Evolutionary conservation across 305 asterid species (phyloP).

Genomic region (Fraxinus greggii): DNA sequence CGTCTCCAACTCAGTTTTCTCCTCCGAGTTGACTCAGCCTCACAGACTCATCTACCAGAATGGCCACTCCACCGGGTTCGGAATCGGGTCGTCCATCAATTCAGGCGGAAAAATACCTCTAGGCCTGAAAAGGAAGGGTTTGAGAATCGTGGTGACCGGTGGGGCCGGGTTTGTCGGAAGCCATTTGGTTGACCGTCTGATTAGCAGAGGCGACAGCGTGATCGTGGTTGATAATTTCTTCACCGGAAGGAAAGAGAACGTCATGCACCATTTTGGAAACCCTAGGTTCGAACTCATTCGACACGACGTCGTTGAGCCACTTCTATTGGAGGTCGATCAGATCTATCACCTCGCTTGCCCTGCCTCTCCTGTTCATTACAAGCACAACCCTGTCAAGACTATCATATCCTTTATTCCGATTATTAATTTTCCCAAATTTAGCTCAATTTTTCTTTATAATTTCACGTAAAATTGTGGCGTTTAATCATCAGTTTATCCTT

Average conservation of each 20-base stretch:
- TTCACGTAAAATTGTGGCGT: not conserved
- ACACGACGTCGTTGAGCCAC: slow-evolving; percentile 97
- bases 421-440: not conserved
- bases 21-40: slow-evolving; percentile 33
- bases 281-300: slow-evolving; percentile 84
- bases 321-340: slow-evolving; percentile 89
- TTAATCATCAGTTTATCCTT: slow-evolving; percentile 31
- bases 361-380: slow-evolving; percentile 96
- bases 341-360: slow-evolving; percentile 99
- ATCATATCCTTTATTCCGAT: slow-evolving; percentile 65
- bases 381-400: slow-evolving; percentile 93
- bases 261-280: slow-evolving; percentile 79
- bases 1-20: slow-evolving; percentile 22
- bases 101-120: slow-evolving; percentile 79
- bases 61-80: slow-evolving; percentile 46
- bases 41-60: slow-evolving; percentile 48
- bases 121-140: slow-evolving; percentile 65
- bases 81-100: slow-evolving; percentile 25
- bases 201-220: slow-evolving; percentile 83
- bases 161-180: slow-evolving; percentile 98
- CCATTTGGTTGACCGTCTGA: slow-evolving; percentile 82
- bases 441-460: not conserved
- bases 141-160: slow-evolving; percentile 87
- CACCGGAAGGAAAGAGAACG: slow-evolving; percentile 90
- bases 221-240: slow-evolving; percentile 91